Percentiles rank a stretch among this genome's conserved stretches.
Conservation (phyloP, 805 yeast species). For the Starmerella roubikii region DNA sequence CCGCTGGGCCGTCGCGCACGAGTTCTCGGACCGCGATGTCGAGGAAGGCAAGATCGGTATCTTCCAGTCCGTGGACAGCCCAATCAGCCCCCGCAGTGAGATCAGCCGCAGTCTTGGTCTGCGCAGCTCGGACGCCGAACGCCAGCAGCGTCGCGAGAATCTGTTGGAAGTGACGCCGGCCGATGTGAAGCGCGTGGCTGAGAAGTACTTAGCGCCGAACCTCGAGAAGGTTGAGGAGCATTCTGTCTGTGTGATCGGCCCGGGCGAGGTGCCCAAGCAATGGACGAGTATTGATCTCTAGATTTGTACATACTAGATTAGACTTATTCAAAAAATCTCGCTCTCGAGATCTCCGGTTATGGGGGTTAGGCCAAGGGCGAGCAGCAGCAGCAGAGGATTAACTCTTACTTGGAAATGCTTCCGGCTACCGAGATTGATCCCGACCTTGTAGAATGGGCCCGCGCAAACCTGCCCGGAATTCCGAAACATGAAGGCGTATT, state of each 20-base stretch:
- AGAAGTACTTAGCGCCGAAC: constrained; percentile 35
- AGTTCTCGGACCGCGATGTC: constrained; percentile 51
- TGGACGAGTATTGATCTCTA: constrained; percentile 11
- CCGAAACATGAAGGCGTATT: constrained; percentile 23
- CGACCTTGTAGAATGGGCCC: constrained; percentile 15
- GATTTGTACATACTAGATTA: not conserved
- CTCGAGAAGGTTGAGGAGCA: constrained; percentile 1
- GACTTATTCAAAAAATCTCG: not conserved
- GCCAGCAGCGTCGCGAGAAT: constrained; percentile 64
- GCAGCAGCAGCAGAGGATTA: too few relatives aligned
- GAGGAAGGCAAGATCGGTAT: constrained; percentile 83
- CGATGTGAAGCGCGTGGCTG: constrained; percentile 55
- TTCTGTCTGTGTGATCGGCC: constrained; percentile 19
- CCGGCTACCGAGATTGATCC: constrained; percentile 10
- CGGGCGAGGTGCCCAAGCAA: constrained; percentile 9
- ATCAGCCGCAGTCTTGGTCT: constrained; percentile 53
- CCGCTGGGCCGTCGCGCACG: constrained; percentile 33
- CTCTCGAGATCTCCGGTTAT: too few relatives aligned
- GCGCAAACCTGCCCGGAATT: constrained; percentile 8
- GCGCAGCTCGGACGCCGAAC: constrained; percentile 63
- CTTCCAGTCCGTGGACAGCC: constrained; percentile 87
- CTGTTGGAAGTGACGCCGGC: constrained; percentile 50
- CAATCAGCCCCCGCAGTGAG: constrained; percentile 65
- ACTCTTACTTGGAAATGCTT: constrained; percentile 1
- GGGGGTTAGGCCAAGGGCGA: too few relatives aligned